Evolutionary conservation across 768 basidiomycete genomes (phyloP), one percentile per base, ranked within the genome.

Genomic region (Strobilomyces dryophilus): DNA sequence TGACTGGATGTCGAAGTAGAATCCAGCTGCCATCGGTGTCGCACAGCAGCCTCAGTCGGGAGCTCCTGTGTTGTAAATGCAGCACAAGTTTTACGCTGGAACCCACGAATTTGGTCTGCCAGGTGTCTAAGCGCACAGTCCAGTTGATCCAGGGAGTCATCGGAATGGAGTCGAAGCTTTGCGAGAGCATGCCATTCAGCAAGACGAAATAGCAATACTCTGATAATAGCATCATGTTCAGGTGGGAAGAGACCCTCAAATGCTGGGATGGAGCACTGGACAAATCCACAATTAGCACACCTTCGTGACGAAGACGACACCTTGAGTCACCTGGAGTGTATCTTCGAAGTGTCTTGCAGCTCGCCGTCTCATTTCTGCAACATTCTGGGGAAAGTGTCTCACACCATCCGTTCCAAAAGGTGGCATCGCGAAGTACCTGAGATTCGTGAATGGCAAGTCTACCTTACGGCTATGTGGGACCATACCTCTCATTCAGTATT

Each of bases 331-430:
- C 67, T 78, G 76, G 0, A 78, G 59, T 1, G 76, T 53, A 39
- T 79, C 75, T 47, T 78, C 73, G 48, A 72, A 78, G 37, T 79
- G 71, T 0, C 72, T 58, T 0, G 67, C 77, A 11, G 71, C 70
- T 3, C 72, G 45, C 27, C 72, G 66, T 37, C 68, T 71, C 66
- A 74, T 67, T 10, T 66, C 70, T 0, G 72, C 1, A 4, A 69
- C 65, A 56, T 77, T 74, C 0, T 39, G 52, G 15, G 57, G 46
- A 45, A 78, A 78, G 12, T 56, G 52, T 0, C 71, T 66, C 8
- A 79, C 78, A 5, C 32, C 18, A 46, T 41, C 20, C 20, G 12
- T 3, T 41, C 20, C 40, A 41, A 39, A 39, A n/a, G 37, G n/a
- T 17, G 37, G n/a, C 3, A 18, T 39, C 17, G n/a, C 9, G n/a